Base-by-base conservation (phyloP, 169 alveolate genomes). In the Perkinsus chesapeaki region DNA sequence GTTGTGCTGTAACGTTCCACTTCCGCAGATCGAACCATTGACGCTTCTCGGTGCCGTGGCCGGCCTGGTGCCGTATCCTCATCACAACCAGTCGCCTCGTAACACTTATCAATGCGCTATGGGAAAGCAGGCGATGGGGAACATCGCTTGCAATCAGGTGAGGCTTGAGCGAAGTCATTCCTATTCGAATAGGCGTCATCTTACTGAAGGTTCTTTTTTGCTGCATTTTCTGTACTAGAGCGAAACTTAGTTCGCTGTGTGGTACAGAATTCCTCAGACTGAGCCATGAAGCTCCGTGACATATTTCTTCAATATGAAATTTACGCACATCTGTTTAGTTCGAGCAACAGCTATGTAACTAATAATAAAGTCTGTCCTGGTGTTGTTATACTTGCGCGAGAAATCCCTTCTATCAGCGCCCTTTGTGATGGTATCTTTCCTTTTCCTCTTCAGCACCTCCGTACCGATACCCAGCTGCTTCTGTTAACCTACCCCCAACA, bases 41-140 rank as follows among this genome's bases (percentile, higher is more conserved):
- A 98, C 99, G 27, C 96, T 99, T 0, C 96, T 99, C 47, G 99
- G 99, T 0, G 99, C 98, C 0, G 99, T 99, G 31, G 99, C 99
- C 23, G 99, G 99, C 9, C 97, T 99, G 39, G 98, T 99, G 91
- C 99, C 99, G 19, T 99, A 98, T 95, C 99, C 99, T 39, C 98
- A 99, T 96, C 99, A 99, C 96, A 99, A 99, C 96, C 99, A 99
- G 95, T 98, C 99, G 93, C 99, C 99, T 19, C 95, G 99, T 92
- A 99, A 99, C 96, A 99, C 99, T 12, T 99, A 98, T 96, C 99
- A 99, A 95, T 99, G 99, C 95, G 99, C 99, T 23, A 99, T 99
- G 99, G 99, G 99, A 16, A 99, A 99, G 94, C 99, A 99, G 96
- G 99, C 99, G 27, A 98, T 99, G 95, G 99, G 99, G 39, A 97